Conservation (phyloP, 345 rosid species). For the Ceriops zippeliana region DNA sequence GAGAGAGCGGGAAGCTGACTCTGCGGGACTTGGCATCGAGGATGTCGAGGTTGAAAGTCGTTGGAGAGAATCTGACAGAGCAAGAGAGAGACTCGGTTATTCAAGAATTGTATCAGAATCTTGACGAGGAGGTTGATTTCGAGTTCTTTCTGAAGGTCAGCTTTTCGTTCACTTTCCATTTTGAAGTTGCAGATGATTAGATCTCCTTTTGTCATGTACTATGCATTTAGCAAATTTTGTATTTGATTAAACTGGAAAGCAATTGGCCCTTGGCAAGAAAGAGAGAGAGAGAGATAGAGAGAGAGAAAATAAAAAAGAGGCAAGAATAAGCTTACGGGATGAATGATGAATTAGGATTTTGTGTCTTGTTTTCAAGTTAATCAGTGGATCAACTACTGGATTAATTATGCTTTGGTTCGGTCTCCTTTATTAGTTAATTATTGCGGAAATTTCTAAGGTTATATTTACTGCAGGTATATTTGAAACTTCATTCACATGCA, state of each 20-base stretch:
- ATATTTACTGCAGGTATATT: constrained; percentile 52
- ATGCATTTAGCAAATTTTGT: no score
- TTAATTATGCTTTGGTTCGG: no score
- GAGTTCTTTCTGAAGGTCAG: constrained; percentile 87
- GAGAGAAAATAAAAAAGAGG: no score
- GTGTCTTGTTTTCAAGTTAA: no score
- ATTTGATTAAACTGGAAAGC: no score
- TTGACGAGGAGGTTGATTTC: constrained; percentile 81
- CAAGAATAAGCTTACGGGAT: no score
- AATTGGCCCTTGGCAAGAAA: no score
- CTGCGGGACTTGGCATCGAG: constrained; percentile 74
- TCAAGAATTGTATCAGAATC: constrained; percentile 57
- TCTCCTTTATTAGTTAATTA: not conserved
- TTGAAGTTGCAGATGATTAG: not conserved
- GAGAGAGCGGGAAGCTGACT: constrained; percentile 88
- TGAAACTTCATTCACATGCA: constrained; percentile 81
- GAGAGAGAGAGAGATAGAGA: no score
- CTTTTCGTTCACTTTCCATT: not conserved
- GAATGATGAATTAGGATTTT: no score
- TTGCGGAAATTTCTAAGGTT: not conserved
- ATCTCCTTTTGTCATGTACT: no score
- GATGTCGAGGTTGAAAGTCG: constrained; percentile 76
- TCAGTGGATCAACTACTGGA: no score
- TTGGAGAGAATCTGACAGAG: constrained; percentile 72
- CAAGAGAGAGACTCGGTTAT: constrained; percentile 69